Evolutionary conservation across 129 eudicot species (phyloP), one percentile per base, ranked within the genome.

Genomic region (Lactuca saligna): DNA sequence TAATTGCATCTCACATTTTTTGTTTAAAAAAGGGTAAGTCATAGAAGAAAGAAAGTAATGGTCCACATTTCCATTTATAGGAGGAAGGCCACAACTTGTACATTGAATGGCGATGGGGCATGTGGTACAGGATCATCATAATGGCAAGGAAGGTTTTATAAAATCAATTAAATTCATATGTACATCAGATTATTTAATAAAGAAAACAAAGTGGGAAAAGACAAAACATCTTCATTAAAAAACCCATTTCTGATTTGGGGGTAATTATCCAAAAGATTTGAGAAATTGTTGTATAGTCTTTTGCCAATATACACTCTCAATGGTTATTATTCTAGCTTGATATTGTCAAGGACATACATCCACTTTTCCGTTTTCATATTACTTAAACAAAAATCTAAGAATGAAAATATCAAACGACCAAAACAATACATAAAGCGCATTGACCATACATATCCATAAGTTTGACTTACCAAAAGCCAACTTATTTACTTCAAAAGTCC

Each of bases 381-480:
- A 41, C n/a, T 16, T 17, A 34, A 57, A 25, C 37, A 35, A 61
- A 37, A 13, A 17, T 34, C 4, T 11, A 46, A 46, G 51, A 46
- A 46, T 46, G 15, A 46, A 11, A 46, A 46, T 12, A 46, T 4
- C 5, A 17, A 54, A 38, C 15, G 17, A 35, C 42, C 9, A 17
- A 57, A 38, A 70, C 2, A 62, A 20, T 10, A 29, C 20, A 42
- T 56, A 61, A 33, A 17, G 50, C 49, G 51, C 61, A n/a, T 71
- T 71, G 69, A 71, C 61, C 61, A 71, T 60, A 6, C 71, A 73
- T 35, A 59, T 46, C 70, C 63, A 38, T 61, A 76, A 76, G 80
- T 76, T 69, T 76, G 76, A 76, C 75, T 54, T 62, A 69, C 1
- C 70, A 62, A 3, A 76, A 76, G 70, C 70, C 76, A 69, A 76